Evolutionary conservation across 371 early-diverging fungal genomes (phyloP).

Genomic region (Chytridium lagenaria): DNA sequence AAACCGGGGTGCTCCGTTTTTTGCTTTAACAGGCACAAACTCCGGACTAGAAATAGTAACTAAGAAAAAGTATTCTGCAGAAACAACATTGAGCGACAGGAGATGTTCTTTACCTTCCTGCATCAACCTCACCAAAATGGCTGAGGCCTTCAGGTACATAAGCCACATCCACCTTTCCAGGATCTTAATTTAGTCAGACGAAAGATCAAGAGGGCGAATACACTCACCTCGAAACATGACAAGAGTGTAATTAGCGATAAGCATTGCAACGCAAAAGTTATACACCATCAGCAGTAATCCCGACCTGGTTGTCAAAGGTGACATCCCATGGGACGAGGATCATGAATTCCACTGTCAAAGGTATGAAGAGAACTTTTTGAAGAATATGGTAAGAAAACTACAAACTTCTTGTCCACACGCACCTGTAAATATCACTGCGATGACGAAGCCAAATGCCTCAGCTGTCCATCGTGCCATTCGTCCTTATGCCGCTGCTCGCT

Average conservation of each 20-base stretch:
- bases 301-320: neutral
- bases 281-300: neutral
- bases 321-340: slow-evolving; percentile 5
- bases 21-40: slow-evolving; percentile 5
- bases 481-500: neutral
- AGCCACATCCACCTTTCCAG: neutral
- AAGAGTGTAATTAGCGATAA: neutral
- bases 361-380: slow-evolving; percentile 7
- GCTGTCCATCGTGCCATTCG: neutral
- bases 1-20: slow-evolving; percentile 11
- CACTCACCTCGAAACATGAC: neutral
- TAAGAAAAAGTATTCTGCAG: too few relatives aligned
- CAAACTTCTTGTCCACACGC: too few relatives aligned
- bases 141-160: slow-evolving; percentile 3
- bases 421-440: neutral
- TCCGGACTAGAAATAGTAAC: neutral
- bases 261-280: neutral
- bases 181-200: neutral
- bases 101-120: neutral
- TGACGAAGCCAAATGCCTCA: neutral
- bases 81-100: too few relatives aligned
- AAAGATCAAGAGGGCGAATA: neutral
- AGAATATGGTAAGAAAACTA: neutral
- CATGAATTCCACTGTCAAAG: neutral
- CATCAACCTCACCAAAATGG: slow-evolving; percentile 10